Conservation (phyloP, 179 eudicot genomes). For the Patellifolia procumbens region DNA sequence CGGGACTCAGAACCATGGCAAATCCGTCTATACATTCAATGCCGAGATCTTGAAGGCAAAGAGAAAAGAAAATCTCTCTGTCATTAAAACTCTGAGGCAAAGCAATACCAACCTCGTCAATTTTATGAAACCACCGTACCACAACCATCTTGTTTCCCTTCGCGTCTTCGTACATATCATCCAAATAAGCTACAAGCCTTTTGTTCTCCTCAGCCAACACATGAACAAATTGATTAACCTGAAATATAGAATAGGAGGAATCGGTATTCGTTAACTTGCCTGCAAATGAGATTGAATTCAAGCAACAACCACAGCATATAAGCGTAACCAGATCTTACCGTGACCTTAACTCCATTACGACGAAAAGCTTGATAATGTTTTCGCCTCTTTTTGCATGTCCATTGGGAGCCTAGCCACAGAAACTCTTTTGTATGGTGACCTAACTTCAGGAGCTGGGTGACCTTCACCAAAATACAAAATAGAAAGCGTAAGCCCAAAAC, state of each 20-base stretch:
- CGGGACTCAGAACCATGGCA: slow-evolving; percentile 72
- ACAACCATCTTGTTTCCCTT: slow-evolving; percentile 83
- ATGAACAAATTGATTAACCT: slow-evolving; percentile 79
- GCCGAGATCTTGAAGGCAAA: slow-evolving; percentile 89
- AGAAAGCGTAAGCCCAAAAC: background rate
- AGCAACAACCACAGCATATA: background rate
- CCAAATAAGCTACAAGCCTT: slow-evolving; percentile 71
- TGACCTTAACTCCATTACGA: slow-evolving; percentile 64
- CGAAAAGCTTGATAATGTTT: slow-evolving; percentile 59
- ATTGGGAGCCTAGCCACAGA: slow-evolving; percentile 69
- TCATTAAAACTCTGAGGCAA: slow-evolving; percentile 71
- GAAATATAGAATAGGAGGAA: background rate
- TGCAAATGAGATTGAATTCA: background rate
- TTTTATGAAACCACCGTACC: slow-evolving; percentile 97
- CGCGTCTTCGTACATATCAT: slow-evolving; percentile 82
- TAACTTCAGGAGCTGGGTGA: slow-evolving; percentile 33
- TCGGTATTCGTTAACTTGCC: background rate
- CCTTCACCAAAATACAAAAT: slow-evolving; percentile 33
- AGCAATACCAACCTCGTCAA: slow-evolving; percentile 90
- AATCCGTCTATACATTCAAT: slow-evolving; percentile 88
- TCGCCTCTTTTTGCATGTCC: slow-evolving; percentile 67
- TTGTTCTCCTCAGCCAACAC: slow-evolving; percentile 81
- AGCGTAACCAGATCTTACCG: slow-evolving; percentile 39
- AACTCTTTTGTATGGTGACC: slow-evolving; percentile 38
- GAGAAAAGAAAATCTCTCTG: slow-evolving; percentile 94